Base-by-base conservation (phyloP, 768 basidiomycete species). In the Floccularia luteovirens region DNA sequence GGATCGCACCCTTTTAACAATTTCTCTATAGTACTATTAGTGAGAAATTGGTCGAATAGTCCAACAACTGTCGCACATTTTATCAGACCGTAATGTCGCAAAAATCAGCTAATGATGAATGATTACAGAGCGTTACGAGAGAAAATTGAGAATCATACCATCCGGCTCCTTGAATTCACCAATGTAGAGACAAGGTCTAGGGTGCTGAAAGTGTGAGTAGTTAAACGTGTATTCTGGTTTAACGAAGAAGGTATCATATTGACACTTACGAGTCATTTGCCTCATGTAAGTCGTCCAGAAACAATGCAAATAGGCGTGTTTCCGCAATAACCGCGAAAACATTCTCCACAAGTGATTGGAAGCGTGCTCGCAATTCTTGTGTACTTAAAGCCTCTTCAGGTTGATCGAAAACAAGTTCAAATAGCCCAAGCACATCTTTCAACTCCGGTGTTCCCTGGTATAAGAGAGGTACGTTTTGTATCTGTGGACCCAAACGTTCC, bases 391-490 rank as follows among this genome's bases (percentile, higher is more conserved):
- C 52, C 43, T 82, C 81, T 41, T 70, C 67, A 1, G 77, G 74
- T 1, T 67, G 56, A 7, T 73, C 71, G 5, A 77, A 37, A 23
- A 55, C 54, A 28, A 82, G 71, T 30, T 73, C 72, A 44, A 80
- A 80, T 8, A 71, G 57, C 7, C 60, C 62, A 22, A 84, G 58
- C 5, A 82, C 74, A 45, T 83, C 81, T 46, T 67, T 68, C 27
- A 87, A 66, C 53, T 84, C 82, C 0, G 82, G 82, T 0, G 77
- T 74, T 22, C 80, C 79, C 53, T 82, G 75, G 53, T 81, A 84
- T 4, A 87, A 66, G 3, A 87, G 66, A 2, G 82, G 78, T 0
- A 80, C 66, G 45, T 84, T 84, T 44, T 74, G 73, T 7, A 85
- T 57, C 47, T 84, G 82, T 13, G 82, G 82, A 1, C 84, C 84